These are phyloP conservation scores for Penicillium turbatum DNA, from an alignment of 495 filamentous ascomycete genomes.

Conservation along the genomic window DNA sequence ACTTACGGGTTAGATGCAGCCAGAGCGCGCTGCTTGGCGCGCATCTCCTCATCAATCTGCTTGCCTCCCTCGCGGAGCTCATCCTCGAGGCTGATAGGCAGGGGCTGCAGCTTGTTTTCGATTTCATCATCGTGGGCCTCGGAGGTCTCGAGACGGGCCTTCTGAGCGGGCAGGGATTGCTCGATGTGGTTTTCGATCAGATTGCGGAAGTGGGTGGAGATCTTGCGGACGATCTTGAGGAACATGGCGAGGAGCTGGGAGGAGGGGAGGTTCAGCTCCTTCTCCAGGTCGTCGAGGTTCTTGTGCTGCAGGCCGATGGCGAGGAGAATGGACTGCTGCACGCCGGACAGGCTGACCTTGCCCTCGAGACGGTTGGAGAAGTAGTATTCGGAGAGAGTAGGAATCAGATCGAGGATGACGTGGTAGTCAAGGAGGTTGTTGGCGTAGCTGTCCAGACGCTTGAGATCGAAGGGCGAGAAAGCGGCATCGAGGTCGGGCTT, in stretches of 20 bases:
- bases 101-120: slow-evolving; percentile 59
- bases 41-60: slow-evolving; percentile 63
- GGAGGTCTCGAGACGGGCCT: slow-evolving; percentile 40
- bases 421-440: slow-evolving; percentile 98
- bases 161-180: slow-evolving; percentile 58
- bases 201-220: slow-evolving; percentile 67
- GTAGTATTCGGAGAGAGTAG: slow-evolving; percentile 71
- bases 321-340: slow-evolving; percentile 81
- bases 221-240: slow-evolving; percentile 88
- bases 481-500: slow-evolving; percentile 69
- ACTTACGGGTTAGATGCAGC: slow-evolving; percentile 87
- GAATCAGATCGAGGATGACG: slow-evolving; percentile 91
- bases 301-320: slow-evolving; percentile 89
- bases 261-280: slow-evolving; percentile 67
- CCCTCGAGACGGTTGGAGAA: slow-evolving; percentile 70
- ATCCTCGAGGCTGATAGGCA: slow-evolving; percentile 71
- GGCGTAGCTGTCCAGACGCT: slow-evolving; percentile 89
- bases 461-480: slow-evolving; percentile 89
- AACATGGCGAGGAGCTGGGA: slow-evolving; percentile 93
- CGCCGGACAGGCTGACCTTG: slow-evolving; percentile 63
- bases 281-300: slow-evolving; percentile 72
- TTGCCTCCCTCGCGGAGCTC: slow-evolving; percentile 82
- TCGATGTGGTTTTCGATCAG: slow-evolving; percentile 72
- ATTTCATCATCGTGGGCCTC: slow-evolving; percentile 61
- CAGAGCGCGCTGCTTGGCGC: slow-evolving; percentile 73